Base-by-base conservation (phyloP, 768 basidiomycete genomes). In the Kwoniella sp. region DNA sequence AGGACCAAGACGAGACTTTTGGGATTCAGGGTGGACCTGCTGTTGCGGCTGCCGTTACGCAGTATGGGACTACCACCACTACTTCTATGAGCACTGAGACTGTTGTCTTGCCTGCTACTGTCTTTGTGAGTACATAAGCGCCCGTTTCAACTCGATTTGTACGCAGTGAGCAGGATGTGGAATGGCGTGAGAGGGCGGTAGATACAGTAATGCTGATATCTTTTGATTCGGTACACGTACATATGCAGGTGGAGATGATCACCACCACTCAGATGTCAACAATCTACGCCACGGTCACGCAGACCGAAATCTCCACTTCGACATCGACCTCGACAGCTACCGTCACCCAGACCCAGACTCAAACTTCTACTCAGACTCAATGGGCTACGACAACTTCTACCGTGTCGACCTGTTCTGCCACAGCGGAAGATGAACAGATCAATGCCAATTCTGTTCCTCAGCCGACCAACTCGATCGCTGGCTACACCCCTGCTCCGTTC, bases 161-260 rank as follows among this genome's bases (percentile, higher is more conserved):
- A n/a, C n/a, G n/a, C n/a, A n/a, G n/a, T n/a, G n/a, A n/a, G n/a
- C n/a, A n/a, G n/a, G n/a, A n/a, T n/a, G n/a, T n/a, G n/a, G n/a
- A n/a, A n/a, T n/a, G n/a, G n/a, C n/a, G n/a, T n/a, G n/a, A n/a
- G n/a, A n/a, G n/a, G n/a, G n/a, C n/a, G n/a, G n/a, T n/a, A n/a
- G n/a, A n/a, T n/a, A n/a, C n/a, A n/a, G n/a, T n/a, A n/a, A n/a
- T n/a, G n/a, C n/a, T n/a, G n/a, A n/a, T n/a, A n/a, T n/a, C n/a
- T n/a, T n/a, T n/a, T n/a, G n/a, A n/a, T n/a, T n/a, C n/a, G n/a
- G n/a, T n/a, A n/a, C n/a, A n/a, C n/a, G n/a, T n/a, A n/a, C n/a
- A n/a, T n/a, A n/a, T n/a, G n/a, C n/a, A 67, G 60, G 60, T 67
- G 33, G 59, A 67, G 47, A 51, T 67, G 47, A 48, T 67, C 13